Percentiles rank a stretch among this genome's conserved stretches.
phyloP scores from a whole-genome alignment of 2,329 filamentous ascomycete genomes.

The Diaporthe velutina region DNA sequence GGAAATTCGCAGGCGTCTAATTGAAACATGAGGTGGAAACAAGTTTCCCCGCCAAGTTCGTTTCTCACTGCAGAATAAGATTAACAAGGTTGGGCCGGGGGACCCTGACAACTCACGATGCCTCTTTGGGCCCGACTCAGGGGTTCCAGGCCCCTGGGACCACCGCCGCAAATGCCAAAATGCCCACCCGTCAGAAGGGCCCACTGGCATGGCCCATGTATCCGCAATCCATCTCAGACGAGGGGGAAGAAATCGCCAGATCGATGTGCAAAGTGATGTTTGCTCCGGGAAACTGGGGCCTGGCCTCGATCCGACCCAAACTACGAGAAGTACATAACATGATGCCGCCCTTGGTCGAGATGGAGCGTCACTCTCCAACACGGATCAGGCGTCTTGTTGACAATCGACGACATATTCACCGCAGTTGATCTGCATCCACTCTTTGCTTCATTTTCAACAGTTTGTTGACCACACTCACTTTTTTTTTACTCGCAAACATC shows the following conservation, averaged over 20 bases:
- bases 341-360: neutral
- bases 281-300: neutral
- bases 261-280: constrained; percentile 11
- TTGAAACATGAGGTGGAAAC: constrained; percentile 36
- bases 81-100: constrained; percentile 24
- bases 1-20: constrained; percentile 25
- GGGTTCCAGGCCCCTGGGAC: constrained; percentile 32
- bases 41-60: constrained; percentile 31
- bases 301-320: constrained; percentile 1
- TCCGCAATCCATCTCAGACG: constrained; percentile 31
- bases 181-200: neutral
- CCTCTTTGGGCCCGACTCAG: constrained; percentile 22
- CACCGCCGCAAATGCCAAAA: neutral
- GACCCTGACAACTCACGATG: constrained; percentile 8
- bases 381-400: constrained; percentile 9
- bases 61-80: neutral
- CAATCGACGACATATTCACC: constrained; percentile 17
- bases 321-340: neutral
- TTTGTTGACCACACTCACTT: constrained; percentile 37
- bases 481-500: neutral
- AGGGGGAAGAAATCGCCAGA: constrained; percentile 31
- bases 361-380: neutral
- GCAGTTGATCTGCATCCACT: constrained; percentile 41
- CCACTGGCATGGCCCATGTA: constrained; percentile 27
- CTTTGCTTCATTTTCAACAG: constrained; percentile 33